A percentile compares a stretch with the other conserved stretches of the same genome.
These are phyloP conservation scores for Ilex aquifolium DNA, from an alignment of 257 asterid species.

Conservation along the genomic window DNA sequence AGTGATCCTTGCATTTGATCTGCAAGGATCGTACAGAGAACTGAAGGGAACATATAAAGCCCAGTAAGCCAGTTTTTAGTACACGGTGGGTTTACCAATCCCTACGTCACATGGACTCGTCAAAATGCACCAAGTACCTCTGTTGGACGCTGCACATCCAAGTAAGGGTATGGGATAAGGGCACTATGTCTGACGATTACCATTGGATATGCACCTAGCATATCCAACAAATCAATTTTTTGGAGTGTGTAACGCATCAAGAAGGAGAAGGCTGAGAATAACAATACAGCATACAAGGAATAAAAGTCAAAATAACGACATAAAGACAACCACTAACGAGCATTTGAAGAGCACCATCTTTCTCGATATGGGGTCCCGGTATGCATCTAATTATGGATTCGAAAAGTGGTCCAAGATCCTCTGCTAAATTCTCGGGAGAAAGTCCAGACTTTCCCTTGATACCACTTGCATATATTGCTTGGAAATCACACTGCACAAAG, in stretches of 20 bases:
- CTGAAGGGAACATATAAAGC: too few relatives aligned
- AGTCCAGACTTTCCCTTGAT: conserved; percentile 94
- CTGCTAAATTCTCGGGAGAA: conserved; percentile 76
- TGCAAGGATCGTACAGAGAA: too few relatives aligned
- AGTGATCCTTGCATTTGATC: too few relatives aligned
- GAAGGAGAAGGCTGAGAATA: not conserved
- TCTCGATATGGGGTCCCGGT: conserved; percentile 85
- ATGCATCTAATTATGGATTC: conserved; percentile 88
- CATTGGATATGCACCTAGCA: too few relatives aligned
- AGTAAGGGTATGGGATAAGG: too few relatives aligned
- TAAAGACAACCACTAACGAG: conserved; percentile 55
- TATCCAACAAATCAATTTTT: too few relatives aligned
- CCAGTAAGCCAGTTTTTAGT: too few relatives aligned
- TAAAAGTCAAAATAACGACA: conserved; percentile 7
- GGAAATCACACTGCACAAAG: conserved; percentile 89
- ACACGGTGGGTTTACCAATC: too few relatives aligned
- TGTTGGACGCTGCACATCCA: too few relatives aligned
- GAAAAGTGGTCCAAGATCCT: conserved; percentile 96
- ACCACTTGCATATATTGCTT: conserved; percentile 96
- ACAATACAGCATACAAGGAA: not conserved
- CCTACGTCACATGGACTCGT: too few relatives aligned
- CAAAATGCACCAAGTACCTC: too few relatives aligned
- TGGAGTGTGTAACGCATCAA: not conserved
- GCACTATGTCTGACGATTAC: too few relatives aligned
- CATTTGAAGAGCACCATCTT: conserved; percentile 96